phyloP scores from a whole-genome alignment of 108 stramenopile species.

The Fistulifera pelliculosa region DNA sequence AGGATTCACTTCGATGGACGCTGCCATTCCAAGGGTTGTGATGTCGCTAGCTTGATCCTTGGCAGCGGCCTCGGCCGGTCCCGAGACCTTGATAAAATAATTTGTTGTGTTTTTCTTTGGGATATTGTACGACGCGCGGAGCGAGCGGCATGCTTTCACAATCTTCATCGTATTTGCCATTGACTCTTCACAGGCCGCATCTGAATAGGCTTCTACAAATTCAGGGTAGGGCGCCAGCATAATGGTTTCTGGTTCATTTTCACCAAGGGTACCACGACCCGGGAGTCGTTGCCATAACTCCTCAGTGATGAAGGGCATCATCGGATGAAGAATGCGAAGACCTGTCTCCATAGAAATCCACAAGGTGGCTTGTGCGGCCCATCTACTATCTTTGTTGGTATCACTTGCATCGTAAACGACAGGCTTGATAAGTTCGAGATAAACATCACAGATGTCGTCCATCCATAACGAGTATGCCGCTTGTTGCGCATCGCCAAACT shows the following conservation, averaged over 20 bases:
- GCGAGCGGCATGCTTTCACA: slow-evolving; percentile 74
- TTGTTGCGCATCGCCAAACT: slow-evolving; percentile 87
- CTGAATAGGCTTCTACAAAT: slow-evolving; percentile 39
- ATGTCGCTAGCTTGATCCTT: slow-evolving; percentile 61
- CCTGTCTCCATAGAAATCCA: slow-evolving; percentile 88
- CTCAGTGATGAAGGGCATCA: slow-evolving; percentile 99
- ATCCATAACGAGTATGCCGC: slow-evolving; percentile 87
- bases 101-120: slow-evolving; percentile 71
- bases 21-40: slow-evolving; percentile 69
- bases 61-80: slow-evolving; percentile 27
- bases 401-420: slow-evolving; percentile 74
- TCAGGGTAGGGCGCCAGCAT: slow-evolving; percentile 93
- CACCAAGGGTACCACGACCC: slow-evolving; percentile 86
- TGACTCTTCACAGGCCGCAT: slow-evolving; percentile 48
- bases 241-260: slow-evolving; percentile 77
- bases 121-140: slow-evolving; percentile 79
- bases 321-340: slow-evolving; percentile 91
- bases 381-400: slow-evolving; percentile 58
- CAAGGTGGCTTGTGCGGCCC: slow-evolving; percentile 91
- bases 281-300: slow-evolving; percentile 99
- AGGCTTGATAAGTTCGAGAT: slow-evolving; percentile 98
- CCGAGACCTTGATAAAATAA: slow-evolving; percentile 74
- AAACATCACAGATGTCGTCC: slow-evolving; percentile 94
- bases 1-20: slow-evolving; percentile 51
- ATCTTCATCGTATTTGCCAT: slow-evolving; percentile 79